phyloP scores from a whole-genome alignment of 345 rosid genomes.

The Aquilaria malaccensis region DNA sequence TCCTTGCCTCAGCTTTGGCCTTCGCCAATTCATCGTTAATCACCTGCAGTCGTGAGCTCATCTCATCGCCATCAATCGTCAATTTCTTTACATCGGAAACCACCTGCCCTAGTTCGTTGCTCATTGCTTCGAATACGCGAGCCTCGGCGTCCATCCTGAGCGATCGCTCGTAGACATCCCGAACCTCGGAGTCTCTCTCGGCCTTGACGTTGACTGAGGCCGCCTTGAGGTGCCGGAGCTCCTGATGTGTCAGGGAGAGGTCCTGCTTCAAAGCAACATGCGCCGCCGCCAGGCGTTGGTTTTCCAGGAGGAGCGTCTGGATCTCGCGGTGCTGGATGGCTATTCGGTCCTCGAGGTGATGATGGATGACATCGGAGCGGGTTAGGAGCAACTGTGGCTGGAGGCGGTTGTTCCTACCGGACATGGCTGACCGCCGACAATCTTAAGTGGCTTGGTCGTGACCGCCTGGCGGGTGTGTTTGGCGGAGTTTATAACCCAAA shows the following conservation, averaged over 20 bases:
- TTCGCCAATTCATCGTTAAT: slow-evolving; percentile 38
- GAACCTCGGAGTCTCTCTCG: slow-evolving; percentile 55
- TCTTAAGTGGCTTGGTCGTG: background rate
- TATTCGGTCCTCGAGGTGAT: slow-evolving; percentile 65
- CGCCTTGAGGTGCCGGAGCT: slow-evolving; percentile 36
- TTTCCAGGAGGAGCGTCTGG: slow-evolving; percentile 58
- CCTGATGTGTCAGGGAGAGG: slow-evolving; percentile 46
- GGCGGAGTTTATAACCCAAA: too few relatives aligned
- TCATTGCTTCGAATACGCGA: slow-evolving; percentile 41
- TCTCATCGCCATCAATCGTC: slow-evolving; percentile 31
- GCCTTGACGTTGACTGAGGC: slow-evolving; percentile 45
- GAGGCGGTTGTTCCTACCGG: slow-evolving; percentile 7
- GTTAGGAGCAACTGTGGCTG: background rate
- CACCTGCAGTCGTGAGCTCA: slow-evolving; percentile 30
- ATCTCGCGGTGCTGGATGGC: slow-evolving; percentile 64
- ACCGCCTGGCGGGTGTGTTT: too few relatives aligned
- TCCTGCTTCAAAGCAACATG: slow-evolving; percentile 74
- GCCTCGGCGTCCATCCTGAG: slow-evolving; percentile 61
- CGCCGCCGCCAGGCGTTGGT: slow-evolving; percentile 52
- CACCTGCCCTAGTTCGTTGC: slow-evolving; percentile 52
- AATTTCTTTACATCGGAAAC: slow-evolving; percentile 41
- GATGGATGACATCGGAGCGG: slow-evolving; percentile 10
- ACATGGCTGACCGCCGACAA: slow-evolving; percentile 7
- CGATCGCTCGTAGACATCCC: slow-evolving; percentile 61
- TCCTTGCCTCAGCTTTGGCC: slow-evolving; percentile 39